Percentiles rank a stretch among this genome's conserved stretches.
These are phyloP conservation scores for Euphrasia arctica DNA, from an alignment of 305 asterid genomes.

Conservation along the genomic window DNA sequence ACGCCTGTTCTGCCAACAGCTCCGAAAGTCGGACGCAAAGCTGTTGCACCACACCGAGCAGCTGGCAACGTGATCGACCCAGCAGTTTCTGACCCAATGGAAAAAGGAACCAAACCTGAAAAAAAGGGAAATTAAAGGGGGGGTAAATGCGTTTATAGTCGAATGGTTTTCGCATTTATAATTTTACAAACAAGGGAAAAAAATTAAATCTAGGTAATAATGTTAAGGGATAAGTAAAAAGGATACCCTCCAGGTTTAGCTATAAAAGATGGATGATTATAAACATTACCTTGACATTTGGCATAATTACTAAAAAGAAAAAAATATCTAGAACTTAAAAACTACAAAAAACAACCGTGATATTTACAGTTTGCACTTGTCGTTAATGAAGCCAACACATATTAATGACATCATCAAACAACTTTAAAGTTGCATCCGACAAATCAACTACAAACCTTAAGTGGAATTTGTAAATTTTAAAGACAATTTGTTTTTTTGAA, in stretches of 20 bases:
- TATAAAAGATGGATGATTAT: neutral
- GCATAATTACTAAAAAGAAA: neutral
- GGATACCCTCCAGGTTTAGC: neutral
- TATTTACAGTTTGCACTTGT: neutral
- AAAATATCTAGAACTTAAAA: no score
- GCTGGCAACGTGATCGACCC: slow-evolving; percentile 94
- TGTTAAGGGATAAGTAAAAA: neutral
- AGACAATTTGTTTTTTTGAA: neutral
- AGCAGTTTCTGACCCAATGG: slow-evolving; percentile 94
- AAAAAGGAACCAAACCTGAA: slow-evolving; percentile 83
- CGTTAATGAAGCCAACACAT: neutral
- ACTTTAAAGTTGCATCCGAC: neutral
- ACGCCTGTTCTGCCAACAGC: slow-evolving; percentile 88
- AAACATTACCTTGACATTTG: neutral
- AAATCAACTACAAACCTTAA: neutral
- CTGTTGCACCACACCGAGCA: slow-evolving; percentile 89
- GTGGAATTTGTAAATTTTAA: neutral
- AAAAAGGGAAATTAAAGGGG: neutral
- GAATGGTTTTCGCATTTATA: neutral
- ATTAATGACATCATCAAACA: neutral
- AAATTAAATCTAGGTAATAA: neutral
- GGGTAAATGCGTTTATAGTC: neutral
- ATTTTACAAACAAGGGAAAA: neutral
- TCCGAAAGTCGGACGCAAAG: slow-evolving; percentile 88
- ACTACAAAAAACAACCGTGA: neutral